A percentile compares a stretch with the other conserved stretches of the same genome.
Evolutionary conservation across 352 stramenopile species (phyloP).

Genomic region (Peronospora belbahrii): DNA sequence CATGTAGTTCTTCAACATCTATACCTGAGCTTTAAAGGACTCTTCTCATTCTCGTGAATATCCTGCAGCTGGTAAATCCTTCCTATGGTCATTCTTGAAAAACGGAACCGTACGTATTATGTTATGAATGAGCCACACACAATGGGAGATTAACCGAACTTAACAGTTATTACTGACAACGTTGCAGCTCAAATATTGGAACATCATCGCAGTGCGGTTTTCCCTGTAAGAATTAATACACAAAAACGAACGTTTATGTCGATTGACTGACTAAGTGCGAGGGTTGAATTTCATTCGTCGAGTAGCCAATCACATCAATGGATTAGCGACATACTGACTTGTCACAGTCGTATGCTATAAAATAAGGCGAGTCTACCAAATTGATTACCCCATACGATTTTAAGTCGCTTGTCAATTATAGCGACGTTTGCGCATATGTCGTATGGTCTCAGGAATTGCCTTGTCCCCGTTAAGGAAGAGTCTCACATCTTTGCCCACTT

Average conservation of each 20-base stretch:
- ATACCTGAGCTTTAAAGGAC: no score
- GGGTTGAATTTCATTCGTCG: no score
- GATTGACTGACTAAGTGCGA: no score
- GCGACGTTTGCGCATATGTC: neutral
- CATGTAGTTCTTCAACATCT: no score
- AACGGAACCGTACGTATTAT: constrained; percentile 8
- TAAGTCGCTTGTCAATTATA: no score
- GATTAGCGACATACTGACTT: no score
- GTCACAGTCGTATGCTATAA: neutral
- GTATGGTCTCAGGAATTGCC: constrained; percentile 13
- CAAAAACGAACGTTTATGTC: no score
- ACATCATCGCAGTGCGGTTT: no score
- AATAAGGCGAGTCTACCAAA: neutral
- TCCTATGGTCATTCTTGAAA: neutral
- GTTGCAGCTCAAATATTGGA: no score
- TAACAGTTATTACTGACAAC: constrained; percentile 8
- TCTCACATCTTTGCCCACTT: neutral
- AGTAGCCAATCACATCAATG: no score
- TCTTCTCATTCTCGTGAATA: neutral
- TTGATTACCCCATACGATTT: no score
- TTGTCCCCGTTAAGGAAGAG: constrained; percentile 7
- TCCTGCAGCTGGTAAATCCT: constrained; percentile 19
- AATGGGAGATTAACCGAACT: constrained; percentile 11
- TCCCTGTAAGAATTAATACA: no score
- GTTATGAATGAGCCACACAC: constrained; percentile 1